phyloP scores from a whole-genome alignment of 2,329 filamentous ascomycete species.

The Ophiostoma ulmi region DNA sequence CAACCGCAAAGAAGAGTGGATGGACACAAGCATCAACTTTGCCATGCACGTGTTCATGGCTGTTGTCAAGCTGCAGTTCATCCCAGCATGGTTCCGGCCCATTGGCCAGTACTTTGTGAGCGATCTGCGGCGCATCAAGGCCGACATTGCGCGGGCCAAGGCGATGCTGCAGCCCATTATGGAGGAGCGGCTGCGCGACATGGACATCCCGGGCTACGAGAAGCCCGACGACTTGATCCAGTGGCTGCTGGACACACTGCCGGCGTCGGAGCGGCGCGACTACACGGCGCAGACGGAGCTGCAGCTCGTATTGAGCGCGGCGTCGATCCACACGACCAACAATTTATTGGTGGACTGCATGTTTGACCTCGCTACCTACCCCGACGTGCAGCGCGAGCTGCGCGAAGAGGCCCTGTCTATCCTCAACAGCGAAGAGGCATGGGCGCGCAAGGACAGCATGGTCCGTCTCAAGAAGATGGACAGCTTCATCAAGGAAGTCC shows the following conservation, averaged over 20 bases:
- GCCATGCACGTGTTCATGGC: slow-evolving; percentile 46
- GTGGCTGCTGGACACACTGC: slow-evolving; percentile 42
- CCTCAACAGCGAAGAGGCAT: slow-evolving; percentile 40
- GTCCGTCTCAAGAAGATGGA: slow-evolving; percentile 44
- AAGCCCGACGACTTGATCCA: slow-evolving; percentile 43
- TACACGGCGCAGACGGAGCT: slow-evolving; percentile 39
- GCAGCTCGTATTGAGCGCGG: slow-evolving; percentile 43
- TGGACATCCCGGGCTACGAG: slow-evolving; percentile 37
- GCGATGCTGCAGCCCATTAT: slow-evolving; percentile 44
- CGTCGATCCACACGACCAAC: slow-evolving; percentile 44
- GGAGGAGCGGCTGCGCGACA: slow-evolving; percentile 42
- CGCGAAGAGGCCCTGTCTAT: slow-evolving; percentile 45
- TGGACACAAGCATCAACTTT: slow-evolving; percentile 48
- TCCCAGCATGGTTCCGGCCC: slow-evolving; percentile 47
- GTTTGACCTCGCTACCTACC: slow-evolving; percentile 46
- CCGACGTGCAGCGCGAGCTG: slow-evolving; percentile 45
- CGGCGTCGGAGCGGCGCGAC: slow-evolving; percentile 38
- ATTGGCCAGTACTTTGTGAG: slow-evolving; percentile 44
- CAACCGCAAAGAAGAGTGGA: slow-evolving; percentile 50
- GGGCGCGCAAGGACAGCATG: slow-evolving; percentile 42
- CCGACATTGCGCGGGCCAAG: slow-evolving; percentile 41
- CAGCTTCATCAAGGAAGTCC: slow-evolving; percentile 46
- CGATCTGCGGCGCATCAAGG: slow-evolving; percentile 43
- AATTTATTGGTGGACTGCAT: slow-evolving; percentile 45
- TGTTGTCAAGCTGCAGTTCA: slow-evolving; percentile 47